These are phyloP conservation scores for Boletus sensibilis DNA, from an alignment of 768 basidiomycete species.

Conservation along the genomic window DNA sequence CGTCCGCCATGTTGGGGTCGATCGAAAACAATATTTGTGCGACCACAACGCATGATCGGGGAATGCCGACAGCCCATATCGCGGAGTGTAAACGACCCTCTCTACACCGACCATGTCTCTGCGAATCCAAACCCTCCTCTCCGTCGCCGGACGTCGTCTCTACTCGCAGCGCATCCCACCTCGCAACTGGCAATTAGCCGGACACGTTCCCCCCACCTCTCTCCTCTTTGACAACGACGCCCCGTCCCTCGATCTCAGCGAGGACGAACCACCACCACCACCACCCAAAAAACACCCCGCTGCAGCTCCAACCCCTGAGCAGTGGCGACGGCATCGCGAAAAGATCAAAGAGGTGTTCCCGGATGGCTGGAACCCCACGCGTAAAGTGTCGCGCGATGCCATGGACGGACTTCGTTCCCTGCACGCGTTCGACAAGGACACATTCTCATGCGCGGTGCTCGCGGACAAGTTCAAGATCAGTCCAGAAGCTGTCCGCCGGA, in stretches of 20 bases:
- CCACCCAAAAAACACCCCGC: constrained; percentile 17
- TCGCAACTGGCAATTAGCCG: constrained; percentile 32
- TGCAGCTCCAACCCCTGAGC: constrained; percentile 38
- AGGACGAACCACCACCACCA: constrained; percentile 33
- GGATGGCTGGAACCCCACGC: constrained; percentile 73
- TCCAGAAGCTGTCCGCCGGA: constrained; percentile 77
- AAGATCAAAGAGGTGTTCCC: constrained; percentile 56
- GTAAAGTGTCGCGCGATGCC: constrained; percentile 77
- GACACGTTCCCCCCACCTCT: constrained; percentile 33
- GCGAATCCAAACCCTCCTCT: constrained; percentile 13
- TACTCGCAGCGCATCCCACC: constrained; percentile 27
- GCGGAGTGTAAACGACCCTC: constrained; percentile 18
- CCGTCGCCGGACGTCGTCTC: constrained; percentile 20
- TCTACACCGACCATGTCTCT: constrained; percentile 6
- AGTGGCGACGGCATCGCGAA: constrained; percentile 51
- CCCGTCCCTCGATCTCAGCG: constrained; percentile 26
- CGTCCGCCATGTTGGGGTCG: constrained; percentile 63
- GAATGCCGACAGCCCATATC: constrained; percentile 19
- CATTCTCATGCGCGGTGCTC: constrained; percentile 65
- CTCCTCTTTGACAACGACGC: constrained; percentile 25
- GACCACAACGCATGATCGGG: constrained; percentile 9
- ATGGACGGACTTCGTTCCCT: constrained; percentile 78
- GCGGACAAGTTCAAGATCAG: constrained; percentile 76
- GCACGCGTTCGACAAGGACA: constrained; percentile 59
- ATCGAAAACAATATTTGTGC: neutral